A percentile compares a stretch with the other conserved stretches of the same genome.
Conservation (phyloP, 2,329 filamentous ascomycete genomes). For the Fragosphaeria purpurea region DNA sequence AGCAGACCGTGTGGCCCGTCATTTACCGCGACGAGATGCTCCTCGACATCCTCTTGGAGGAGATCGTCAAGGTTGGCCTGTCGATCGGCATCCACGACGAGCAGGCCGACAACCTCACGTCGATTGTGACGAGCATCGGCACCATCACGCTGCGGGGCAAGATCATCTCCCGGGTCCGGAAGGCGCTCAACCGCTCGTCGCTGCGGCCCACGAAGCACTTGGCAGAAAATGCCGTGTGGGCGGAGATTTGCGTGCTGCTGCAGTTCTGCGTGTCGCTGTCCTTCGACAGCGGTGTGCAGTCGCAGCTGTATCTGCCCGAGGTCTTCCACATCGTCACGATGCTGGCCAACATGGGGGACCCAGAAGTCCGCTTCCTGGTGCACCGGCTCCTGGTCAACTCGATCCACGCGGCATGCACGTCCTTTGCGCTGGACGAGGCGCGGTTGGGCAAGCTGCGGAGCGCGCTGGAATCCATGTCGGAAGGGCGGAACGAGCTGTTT, state of each 20-base stretch:
- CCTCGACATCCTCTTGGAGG: slow-evolving; percentile 57
- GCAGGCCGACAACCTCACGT: slow-evolving; percentile 49
- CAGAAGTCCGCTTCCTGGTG: slow-evolving; percentile 47
- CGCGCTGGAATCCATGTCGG: slow-evolving; percentile 48
- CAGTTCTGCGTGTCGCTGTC: slow-evolving; percentile 57
- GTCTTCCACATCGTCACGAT: slow-evolving; percentile 63
- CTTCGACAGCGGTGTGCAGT: slow-evolving; percentile 57
- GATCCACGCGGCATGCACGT: slow-evolving; percentile 57
- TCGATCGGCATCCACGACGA: slow-evolving; percentile 48
- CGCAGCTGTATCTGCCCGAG: slow-evolving; percentile 58
- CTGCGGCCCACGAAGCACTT: slow-evolving; percentile 55
- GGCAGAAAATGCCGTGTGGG: slow-evolving; percentile 58
- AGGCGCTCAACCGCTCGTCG: slow-evolving; percentile 57
- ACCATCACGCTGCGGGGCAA: slow-evolving; percentile 57
- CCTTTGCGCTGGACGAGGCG: slow-evolving; percentile 51
- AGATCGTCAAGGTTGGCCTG: slow-evolving; percentile 54
- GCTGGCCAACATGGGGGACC: slow-evolving; percentile 54
- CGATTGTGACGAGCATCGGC: slow-evolving; percentile 52
- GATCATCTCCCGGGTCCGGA: slow-evolving; percentile 54
- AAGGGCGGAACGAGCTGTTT: slow-evolving; percentile 49
- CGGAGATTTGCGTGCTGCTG: slow-evolving; percentile 57
- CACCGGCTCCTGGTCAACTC: slow-evolving; percentile 57
- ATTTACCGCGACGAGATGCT: slow-evolving; percentile 56
- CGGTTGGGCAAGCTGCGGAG: slow-evolving; percentile 45
- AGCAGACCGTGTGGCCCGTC: slow-evolving; percentile 55